Conservation (phyloP, 768 basidiomycete species). For the Phlebiopsis flavidoalba region DNA sequence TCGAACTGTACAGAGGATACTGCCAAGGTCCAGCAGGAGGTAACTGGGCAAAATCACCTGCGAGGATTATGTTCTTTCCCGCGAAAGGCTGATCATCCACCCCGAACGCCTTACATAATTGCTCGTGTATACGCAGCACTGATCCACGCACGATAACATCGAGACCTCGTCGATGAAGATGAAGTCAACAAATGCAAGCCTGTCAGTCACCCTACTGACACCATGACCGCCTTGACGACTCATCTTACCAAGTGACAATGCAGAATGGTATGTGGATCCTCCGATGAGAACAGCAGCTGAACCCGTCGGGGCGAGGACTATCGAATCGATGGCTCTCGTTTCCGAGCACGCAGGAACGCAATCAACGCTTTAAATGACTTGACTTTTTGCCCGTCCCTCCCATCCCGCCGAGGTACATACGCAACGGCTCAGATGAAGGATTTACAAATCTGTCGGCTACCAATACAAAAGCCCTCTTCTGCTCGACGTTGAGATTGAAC, state of each 20-base stretch:
- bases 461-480: constrained; percentile 16
- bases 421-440: constrained; percentile 2
- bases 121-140: constrained; percentile 23
- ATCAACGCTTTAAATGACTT: constrained; percentile 17
- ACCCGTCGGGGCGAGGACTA: constrained; percentile 19
- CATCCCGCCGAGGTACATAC: constrained; percentile 21
- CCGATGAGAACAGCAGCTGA: constrained; percentile 15
- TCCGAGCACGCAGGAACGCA: background rate
- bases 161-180: constrained; percentile 41
- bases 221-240: too few relatives aligned
- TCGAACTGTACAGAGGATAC: background rate
- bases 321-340: constrained; percentile 12
- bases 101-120: constrained; percentile 17
- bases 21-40: constrained; percentile 22
- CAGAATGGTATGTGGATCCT: constrained; percentile 21
- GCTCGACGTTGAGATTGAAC: constrained; percentile 17
- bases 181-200: constrained; percentile 27
- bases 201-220: too few relatives aligned
- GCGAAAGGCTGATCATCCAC: constrained; percentile 26
- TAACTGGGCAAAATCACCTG: constrained; percentile 43
- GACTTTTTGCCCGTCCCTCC: constrained; percentile 22
- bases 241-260: constrained; percentile 7
- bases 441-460: constrained; percentile 6
- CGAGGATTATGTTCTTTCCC: constrained; percentile 37
- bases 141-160: constrained; percentile 30